Base-by-base conservation (phyloP, 306 rosid species). In the Cyamopsis tetragonoloba region DNA sequence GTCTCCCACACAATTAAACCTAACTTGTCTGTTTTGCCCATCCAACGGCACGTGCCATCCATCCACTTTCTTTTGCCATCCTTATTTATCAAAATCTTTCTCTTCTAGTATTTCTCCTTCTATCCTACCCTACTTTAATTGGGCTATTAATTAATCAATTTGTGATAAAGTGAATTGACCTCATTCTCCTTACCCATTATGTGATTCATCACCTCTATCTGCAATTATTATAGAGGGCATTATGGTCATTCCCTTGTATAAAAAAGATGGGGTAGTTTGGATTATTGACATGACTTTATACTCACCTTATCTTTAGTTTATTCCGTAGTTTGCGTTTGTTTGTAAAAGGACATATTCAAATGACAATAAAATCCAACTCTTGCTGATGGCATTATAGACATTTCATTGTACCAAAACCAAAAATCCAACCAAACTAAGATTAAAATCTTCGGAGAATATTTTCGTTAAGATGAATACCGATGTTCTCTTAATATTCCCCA, bases 281-380 rank as follows among this genome's bases (percentile, higher is more conserved):
- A 84, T 86, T 75, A 58, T 79, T 84, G 90, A 86, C 92, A 86
- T 88, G 89, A 86, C 96, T 78, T 80, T 77, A 78, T 80, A 84
- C 88, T 84, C 68, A 79, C 96, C 92, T 84, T 82, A 84, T 89
- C 92, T 86, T 71, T 86, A 82, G 82, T 84, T 78, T 86, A 86
- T 84, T 89, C 92, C 82, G 78, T 69, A 84, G 82, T 84, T 76
- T 79, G 76, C 87, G 89, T 82, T 86, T 42, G 83, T 76, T 71
- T 78, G 82, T 77, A 64, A n/a, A 68, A 76, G 71, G 77, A 59
- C 82, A 70, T 59, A 66, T 68, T 48, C 68, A 74, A 82, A 80
- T 79, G 79, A 71, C 82, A 67, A 82, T 76, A 68, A 64, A 75
- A 75, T 77, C 63, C 88, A 62, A 79, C 72, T 56, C 70, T 68